Conservation (phyloP, 2,329 filamentous ascomycete genomes). For the Acarospora socialis region DNA sequence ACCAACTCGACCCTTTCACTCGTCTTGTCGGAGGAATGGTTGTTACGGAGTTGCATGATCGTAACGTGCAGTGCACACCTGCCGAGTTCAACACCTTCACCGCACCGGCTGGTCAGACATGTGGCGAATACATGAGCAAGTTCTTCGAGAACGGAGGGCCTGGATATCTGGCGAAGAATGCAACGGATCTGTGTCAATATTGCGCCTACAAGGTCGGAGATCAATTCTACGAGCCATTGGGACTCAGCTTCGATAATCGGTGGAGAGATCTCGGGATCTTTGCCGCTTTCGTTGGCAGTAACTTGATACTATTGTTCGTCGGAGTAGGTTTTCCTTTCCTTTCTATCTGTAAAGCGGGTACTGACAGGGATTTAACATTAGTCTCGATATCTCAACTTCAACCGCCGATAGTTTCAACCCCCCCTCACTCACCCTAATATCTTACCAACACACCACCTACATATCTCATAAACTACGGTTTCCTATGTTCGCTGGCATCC, state of each 20-base stretch:
- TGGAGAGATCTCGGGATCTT: conserved; percentile 80
- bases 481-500: too few relatives aligned
- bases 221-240: conserved; percentile 58
- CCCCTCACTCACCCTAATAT: too few relatives aligned
- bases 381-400: conserved; percentile 33
- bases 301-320: conserved; percentile 51
- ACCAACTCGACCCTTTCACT: conserved; percentile 66
- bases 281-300: conserved; percentile 60
- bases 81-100: conserved; percentile 54
- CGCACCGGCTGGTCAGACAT: conserved; percentile 50
- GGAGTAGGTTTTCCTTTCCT: conserved; percentile 30
- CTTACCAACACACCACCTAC: too few relatives aligned
- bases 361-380: conserved; percentile 14
- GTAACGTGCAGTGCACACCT: conserved; percentile 45
- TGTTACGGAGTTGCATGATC: conserved; percentile 20
- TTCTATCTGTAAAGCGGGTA: conserved; percentile 2
- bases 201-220: conserved; percentile 71
- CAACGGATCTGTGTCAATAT: conserved; percentile 57
- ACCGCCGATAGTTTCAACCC: too few relatives aligned
- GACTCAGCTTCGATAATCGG: conserved; percentile 50
- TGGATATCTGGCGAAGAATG: conserved; percentile 57
- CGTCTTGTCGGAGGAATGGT: conserved; percentile 69
- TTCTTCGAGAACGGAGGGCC: conserved; percentile 56
- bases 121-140: conserved; percentile 56
- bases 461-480: too few relatives aligned